These are phyloP conservation scores for Nicotiana otophora DNA, from an alignment of 257 asterid species.

Conservation along the genomic window DNA sequence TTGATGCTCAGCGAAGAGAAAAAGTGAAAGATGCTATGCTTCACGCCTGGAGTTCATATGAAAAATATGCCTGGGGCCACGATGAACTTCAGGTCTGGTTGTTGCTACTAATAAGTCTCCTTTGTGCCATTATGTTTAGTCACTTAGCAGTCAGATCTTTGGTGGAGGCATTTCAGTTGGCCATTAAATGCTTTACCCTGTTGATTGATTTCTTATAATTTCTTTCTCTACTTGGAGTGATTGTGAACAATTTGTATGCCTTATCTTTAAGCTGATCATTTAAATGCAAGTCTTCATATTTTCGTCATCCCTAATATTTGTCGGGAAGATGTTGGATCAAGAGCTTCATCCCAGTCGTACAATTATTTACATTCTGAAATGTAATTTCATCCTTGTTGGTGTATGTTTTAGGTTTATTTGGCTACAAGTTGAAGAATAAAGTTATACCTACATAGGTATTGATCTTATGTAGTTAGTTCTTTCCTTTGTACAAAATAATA, in stretches of 20 bases:
- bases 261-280: not conserved
- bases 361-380: not conserved
- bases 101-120: not conserved
- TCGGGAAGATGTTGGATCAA: not conserved
- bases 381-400: not conserved
- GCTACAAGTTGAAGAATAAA: not conserved
- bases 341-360: not conserved
- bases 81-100: slow-evolving; percentile 90
- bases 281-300: not conserved
- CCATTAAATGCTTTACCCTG: not conserved
- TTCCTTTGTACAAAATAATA: not conserved
- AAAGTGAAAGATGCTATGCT: slow-evolving; percentile 92
- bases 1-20: slow-evolving; percentile 57
- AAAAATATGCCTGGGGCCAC: slow-evolving; percentile 97
- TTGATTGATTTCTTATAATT: not conserved
- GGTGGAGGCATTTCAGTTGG: not conserved
- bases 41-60: slow-evolving; percentile 98
- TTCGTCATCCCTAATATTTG: not conserved
- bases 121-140: not conserved
- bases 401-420: not conserved
- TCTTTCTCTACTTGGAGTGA: not conserved
- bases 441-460: not conserved
- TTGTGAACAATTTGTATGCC: not conserved
- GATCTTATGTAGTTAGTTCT: not conserved
- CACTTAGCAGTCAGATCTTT: not conserved